Evolutionary conservation across 2,329 filamentous ascomycete species (phyloP), one percentile per base, ranked within the genome.

Genomic region (Aureobasidium lini): DNA sequence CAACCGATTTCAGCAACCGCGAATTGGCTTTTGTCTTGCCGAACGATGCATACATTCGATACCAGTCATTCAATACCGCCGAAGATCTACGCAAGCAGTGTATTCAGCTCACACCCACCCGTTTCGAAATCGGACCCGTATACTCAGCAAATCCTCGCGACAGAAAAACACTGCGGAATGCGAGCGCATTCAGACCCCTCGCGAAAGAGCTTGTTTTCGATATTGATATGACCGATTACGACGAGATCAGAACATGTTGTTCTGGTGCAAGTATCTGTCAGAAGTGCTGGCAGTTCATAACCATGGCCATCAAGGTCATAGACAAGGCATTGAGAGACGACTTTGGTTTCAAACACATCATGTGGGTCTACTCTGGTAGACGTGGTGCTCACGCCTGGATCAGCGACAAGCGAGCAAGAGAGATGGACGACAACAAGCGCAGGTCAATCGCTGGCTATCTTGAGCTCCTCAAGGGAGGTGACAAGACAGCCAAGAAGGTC

Each of bases 191-290:
- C 76, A 88, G 87, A 64, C 93, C 94, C 0, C 73, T 96, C 34
- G 83, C 89, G 59, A 99, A 99, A 73, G 94, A 99, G 73, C 78
- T 99, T 40, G 96, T 96, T 67, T 97, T 99, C 73, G 94, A 99
- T 87, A 97, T 99, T 68, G 94, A 99, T 82, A 83, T 99, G 83
- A 97, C 94, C 58, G 94, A 97, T 76, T 99, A 99, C 75, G 94
- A 99, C 71, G 90, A 95, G 65, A 89, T 99, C 64, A 86, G 94
- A 66, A 96, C 92, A 31, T 99, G 94, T 76, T 99, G 94, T 72
- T 85, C 87, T 68, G 92, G 93, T 71, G 90, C 93, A 8, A 95
- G 89, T 66, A 97, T 99, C 64, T 99, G 94, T 72, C 81, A 80
- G 65, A 94, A 92, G 71, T 99, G 94, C 76, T 99, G 94, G 94